Base-by-base conservation (phyloP, 2,329 filamentous ascomycete species). In the Chaetomiaceae sp. region DNA sequence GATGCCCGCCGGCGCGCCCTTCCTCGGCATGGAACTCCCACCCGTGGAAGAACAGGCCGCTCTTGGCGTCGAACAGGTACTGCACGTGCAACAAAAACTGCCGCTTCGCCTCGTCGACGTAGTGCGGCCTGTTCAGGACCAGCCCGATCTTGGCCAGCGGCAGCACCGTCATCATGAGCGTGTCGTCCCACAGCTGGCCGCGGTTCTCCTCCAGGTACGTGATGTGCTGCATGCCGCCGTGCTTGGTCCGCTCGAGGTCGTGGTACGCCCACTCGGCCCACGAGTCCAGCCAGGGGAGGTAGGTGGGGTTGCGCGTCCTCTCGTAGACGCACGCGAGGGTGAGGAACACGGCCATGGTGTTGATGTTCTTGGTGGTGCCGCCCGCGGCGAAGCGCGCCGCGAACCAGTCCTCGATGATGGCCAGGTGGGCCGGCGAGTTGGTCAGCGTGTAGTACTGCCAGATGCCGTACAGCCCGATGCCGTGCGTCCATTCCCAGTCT, bases 191-290 rank as follows among this genome's bases (percentile, higher is more conserved):
- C 20, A 91, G 75, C 71, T 91, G 85, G 66, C 89, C 78, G 57
- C 83, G 76, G 68, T 92, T 90, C 58, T 80, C 76, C 2, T 81
- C 78, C 29, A 85, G 70, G 61, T 90, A 90, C 0, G 87, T 91
- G 56, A 86, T 80, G 68, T 88, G 87, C 68, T 90, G 86, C 75
- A 90, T 87, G 53, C 85, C 76, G 42, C 84, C 87, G 64, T 82
- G 85, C 45, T 79, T 80, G 1, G 88, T 91, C 36, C 86, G 77
- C 11, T 82, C 81, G 25, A 91, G 76, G 46, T 89, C 87, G 66
- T 89, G 75, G 79, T 89, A 89, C 1, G 86, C 85, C 87, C 87
- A 91, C 66, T 91, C 87, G 4, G 82, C 88, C 89, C 88, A 92
- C 42, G 78, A 76, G 62, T 92, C 88, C 5, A 92, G 74, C 87